A percentile compares a stretch with the other conserved stretches of the same genome.
phyloP scores from a whole-genome alignment of 164 flowering plant genomes.

The Magnolia officinalis region DNA sequence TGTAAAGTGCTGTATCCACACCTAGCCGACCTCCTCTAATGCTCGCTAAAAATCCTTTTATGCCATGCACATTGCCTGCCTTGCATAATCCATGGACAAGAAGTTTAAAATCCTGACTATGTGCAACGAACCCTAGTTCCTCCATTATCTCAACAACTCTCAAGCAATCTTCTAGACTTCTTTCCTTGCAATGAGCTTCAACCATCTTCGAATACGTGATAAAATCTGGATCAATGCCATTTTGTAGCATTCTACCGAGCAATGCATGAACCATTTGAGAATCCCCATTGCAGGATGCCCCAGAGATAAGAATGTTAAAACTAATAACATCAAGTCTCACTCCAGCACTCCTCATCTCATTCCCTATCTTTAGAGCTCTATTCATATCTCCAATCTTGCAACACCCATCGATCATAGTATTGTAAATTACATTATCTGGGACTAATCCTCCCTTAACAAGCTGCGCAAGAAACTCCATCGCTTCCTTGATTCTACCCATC shows the following conservation, averaged over 20 bases:
- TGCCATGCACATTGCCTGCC: not conserved
- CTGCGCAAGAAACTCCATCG: not conserved
- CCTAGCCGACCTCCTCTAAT: not conserved
- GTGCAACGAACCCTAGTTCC: constrained; percentile 2
- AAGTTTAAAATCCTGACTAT: constrained; percentile 5
- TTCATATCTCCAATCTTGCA: constrained; percentile 1
- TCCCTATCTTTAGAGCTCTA: not conserved
- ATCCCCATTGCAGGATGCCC: not conserved
- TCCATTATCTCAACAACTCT: not conserved
- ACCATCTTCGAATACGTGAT: not conserved
- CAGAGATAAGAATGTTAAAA: not conserved
- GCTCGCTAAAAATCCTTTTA: not conserved
- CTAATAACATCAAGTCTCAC: constrained; percentile 1
- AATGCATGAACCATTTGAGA: not conserved
- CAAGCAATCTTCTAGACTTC: not conserved
- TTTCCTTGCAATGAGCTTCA: constrained; percentile 2
- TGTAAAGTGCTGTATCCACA: constrained; percentile 4
- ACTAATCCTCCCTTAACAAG: not conserved
- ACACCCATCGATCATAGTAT: not conserved
- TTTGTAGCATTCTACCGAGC: constrained; percentile 1
- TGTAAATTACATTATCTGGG: not conserved
- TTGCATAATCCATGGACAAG: constrained; percentile 3
- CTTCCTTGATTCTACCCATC: not conserved
- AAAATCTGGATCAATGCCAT: constrained; percentile 1
- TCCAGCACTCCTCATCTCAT: not conserved